Evolutionary conservation across 768 basidiomycete genomes (phyloP), one percentile per base, ranked within the genome.

Genomic region (Lentinula edodes): DNA sequence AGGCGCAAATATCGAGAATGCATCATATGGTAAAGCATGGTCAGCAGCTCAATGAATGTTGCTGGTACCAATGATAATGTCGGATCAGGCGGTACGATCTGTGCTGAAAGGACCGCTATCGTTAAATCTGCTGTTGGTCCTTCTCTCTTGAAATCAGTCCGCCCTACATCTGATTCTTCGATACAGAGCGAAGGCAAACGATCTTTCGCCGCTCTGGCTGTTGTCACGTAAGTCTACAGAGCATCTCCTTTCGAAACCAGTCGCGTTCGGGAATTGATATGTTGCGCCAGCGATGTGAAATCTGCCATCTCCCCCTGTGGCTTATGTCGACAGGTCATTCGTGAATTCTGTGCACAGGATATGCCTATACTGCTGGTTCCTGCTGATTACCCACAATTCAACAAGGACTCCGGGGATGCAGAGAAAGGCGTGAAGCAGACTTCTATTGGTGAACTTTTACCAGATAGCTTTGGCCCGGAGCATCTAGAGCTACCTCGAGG

Each of bases 1-100:
- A 63, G 95, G 96, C 5, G 88, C 90, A 35, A 98, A 97, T 71
- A 82, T 98, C 63, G 97, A 99, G 76, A 98, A 97, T 67, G 94
- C 93, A 0, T 89, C 90, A 0, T 92, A 93, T 67, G 94, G 95
- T 95, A 62, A 36, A 18, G n/a, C 34, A 34, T 42, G 12, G n/a
- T 53, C 50, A 34, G 20, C 46, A 9, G 43, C 12, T 52, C 48
- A 56, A 3, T 41, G 54, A 56, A 13, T 0, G 13, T 8, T 3
- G 35, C 8, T 42, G 54, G 35, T 52, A 16, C 12, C 13, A 7
- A 38, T 54, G 35, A 41, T n/a, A n/a, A n/a, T 18, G 9, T 54
- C n/a, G 38, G 16, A 34, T 9, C 43, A 96, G 95, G 95, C 5
- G 93, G 84, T 1, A 84, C 90, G 0, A 95, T 98, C 62, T 98